Conservation (phyloP, 257 asterid species). For the Solanum bukasovii region DNA sequence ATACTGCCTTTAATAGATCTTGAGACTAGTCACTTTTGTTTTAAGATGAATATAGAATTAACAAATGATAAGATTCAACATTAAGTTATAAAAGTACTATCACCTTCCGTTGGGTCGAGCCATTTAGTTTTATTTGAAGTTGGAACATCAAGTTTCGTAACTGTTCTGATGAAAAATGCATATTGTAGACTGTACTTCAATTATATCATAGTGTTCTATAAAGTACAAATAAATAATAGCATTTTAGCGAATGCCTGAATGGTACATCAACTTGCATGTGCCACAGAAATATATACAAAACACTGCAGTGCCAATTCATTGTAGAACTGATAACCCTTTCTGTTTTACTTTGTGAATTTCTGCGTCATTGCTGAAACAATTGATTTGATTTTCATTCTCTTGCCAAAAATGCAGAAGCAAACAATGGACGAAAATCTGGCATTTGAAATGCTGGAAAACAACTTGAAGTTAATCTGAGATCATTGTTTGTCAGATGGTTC, state of each 20-base stretch:
- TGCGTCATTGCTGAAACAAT: not conserved
- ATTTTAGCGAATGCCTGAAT: not conserved
- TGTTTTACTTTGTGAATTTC: not conserved
- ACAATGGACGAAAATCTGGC: slow-evolving; percentile 5
- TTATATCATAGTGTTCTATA: not conserved
- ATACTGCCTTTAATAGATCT: not conserved
- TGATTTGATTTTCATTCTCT: not conserved
- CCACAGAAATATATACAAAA: not conserved
- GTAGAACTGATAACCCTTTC: not conserved
- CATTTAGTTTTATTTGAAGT: not conserved
- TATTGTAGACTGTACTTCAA: not conserved
- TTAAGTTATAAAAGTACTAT: not conserved
- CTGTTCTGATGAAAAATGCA: not conserved
- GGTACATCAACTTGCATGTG: not conserved
- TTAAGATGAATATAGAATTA: not conserved
- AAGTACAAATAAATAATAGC: not conserved
- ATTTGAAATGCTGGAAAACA: slow-evolving; percentile 17
- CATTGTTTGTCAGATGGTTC: slow-evolving; percentile 7
- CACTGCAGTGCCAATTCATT: not conserved
- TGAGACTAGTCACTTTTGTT: not conserved
- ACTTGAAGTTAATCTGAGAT: slow-evolving; percentile 32
- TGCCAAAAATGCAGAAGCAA: slow-evolving; percentile 20
- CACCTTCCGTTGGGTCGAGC: not conserved
- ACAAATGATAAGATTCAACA: not conserved
- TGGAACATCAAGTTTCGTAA: not conserved